Evolutionary conservation across 768 basidiomycete species (phyloP), one percentile per base, ranked within the genome.

Genomic region (Suillus hirtellus): DNA sequence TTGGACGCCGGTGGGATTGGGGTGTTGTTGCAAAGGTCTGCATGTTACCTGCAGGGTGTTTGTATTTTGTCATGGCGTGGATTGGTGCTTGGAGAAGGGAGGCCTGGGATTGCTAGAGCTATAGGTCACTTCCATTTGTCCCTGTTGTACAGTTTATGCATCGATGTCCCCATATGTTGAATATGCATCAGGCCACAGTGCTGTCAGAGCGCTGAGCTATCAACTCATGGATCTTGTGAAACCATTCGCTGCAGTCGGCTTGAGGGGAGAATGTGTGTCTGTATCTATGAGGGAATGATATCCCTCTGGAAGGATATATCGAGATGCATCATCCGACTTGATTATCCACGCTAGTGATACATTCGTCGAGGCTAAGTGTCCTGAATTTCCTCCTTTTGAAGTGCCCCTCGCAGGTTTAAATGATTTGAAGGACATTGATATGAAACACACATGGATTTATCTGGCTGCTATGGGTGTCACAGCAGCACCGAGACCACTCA

Each of bases 21-120:
- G 78, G 74, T 44, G 83, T 86, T 71, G 90, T 95, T 1, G 78
- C 82, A 17, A 72, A 82, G 63, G 85, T 86, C 72, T 93, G 93
- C 69, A 82, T 86, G 54, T 72, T 93, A 59, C 93, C 93, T 3
- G 88, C 88, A 24, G 89, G 87, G 7, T 72, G 88, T 19, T 77
- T 91, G 66, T 95, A 95, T 75, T 85, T 89, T 65, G 77, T 90
- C 17, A 94, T 90, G 88, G 89, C 90, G 14, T 95, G 93, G 92
- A 75, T 79, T 12, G 72, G 74, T 44, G 77, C 78, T 21, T 73
- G 84, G 65, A 73, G 78, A 46, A 68, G 77, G 64, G 84, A 85
- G 66, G n/a, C 44, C 1, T 64, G 67, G 8, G 64, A 60, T 1
- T 73, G 75, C 56, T 76, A 65, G 68, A 31, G 44, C 1, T 27